Evolutionary conservation across 306 rosid genomes (phyloP).

Genomic region (Abrus precatorius): DNA sequence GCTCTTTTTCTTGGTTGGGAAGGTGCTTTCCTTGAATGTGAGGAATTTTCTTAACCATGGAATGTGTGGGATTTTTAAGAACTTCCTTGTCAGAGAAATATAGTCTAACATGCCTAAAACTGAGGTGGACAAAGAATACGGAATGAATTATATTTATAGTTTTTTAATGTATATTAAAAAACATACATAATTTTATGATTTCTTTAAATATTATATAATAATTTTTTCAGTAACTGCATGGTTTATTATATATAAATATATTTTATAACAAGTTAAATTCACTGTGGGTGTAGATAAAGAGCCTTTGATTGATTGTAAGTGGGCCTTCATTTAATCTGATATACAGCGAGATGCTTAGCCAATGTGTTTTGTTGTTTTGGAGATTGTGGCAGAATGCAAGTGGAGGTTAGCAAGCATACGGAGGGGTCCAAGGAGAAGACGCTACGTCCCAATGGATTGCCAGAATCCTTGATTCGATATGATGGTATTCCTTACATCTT

Average conservation of each 20-base stretch:
- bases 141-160: neutral
- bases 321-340: conserved; percentile 32
- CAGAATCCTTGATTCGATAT: conserved; percentile 90
- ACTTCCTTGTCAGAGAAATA: neutral
- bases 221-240: no score
- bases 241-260: no score
- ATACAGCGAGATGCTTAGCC: neutral
- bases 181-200: no score
- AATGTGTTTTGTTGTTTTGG: neutral
- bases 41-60: neutral
- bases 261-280: no score
- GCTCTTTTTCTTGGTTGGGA: conserved; percentile 26
- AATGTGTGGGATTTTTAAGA: neutral
- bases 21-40: conserved; percentile 7
- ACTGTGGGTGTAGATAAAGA: conserved; percentile 5
- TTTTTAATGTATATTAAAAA: no score
- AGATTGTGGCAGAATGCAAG: conserved; percentile 82
- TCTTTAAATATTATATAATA: no score
- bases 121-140: neutral
- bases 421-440: conserved; percentile 90
- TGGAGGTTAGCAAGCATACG: conserved; percentile 98
- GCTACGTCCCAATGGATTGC: conserved; percentile 97
- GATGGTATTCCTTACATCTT: conserved; percentile 67
- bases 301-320: conserved; percentile 28
- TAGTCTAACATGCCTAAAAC: neutral